Base-by-base conservation (phyloP, 2,329 filamentous ascomycete species). In the Colletotrichum zoysiae region DNA sequence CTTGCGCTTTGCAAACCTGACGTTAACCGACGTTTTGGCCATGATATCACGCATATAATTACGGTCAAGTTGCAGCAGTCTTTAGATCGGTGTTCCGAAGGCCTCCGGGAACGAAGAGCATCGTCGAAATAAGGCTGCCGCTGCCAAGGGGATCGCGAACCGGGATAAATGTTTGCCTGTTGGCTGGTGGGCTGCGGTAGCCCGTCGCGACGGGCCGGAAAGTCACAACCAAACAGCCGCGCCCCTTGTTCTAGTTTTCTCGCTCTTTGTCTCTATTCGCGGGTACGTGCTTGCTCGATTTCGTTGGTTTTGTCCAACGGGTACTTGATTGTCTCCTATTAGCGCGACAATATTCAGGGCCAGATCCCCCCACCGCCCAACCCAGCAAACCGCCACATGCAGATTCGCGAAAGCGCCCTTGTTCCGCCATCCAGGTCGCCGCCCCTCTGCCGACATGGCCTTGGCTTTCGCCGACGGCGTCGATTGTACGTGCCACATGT, bases 401-500 rank as follows among this genome's bases (percentile, higher is more conserved):
- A 3, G 2, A n/a, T n/a, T n/a, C 30, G 30, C 33, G 20, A 35
- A 56, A n/a, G 3, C 51, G 6, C 40, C 14, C 11, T 48, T 40
- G 44, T 20, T 14, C 50, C 51, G 23, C 38, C 50, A 20, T n/a
- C 38, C 51, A 56, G n/a, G 35, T 23, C 50, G 4, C 23, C 14
- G 3, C 60, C 14, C 3, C 60, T 35, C 5, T 7, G 23, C 87
- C 12, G 83, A 40, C 84, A 86, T 73, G 85, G 87, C 6, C 76
- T 89, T 46, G 7, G 35, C 83, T 90, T 51, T 83, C 85, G 33
- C 82, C 84, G 5, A 84, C 79, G 0, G 85, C 86, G 1, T 83
- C 83, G 7, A 78, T 89, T 46, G 48, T 82, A 85, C 33, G 86
- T 88, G 5, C 8, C 86, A 86, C 1, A 79, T 88, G 9, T n/a